phyloP scores from a whole-genome alignment of 345 rosid genomes.

The Zanthoxylum bungeanum region DNA sequence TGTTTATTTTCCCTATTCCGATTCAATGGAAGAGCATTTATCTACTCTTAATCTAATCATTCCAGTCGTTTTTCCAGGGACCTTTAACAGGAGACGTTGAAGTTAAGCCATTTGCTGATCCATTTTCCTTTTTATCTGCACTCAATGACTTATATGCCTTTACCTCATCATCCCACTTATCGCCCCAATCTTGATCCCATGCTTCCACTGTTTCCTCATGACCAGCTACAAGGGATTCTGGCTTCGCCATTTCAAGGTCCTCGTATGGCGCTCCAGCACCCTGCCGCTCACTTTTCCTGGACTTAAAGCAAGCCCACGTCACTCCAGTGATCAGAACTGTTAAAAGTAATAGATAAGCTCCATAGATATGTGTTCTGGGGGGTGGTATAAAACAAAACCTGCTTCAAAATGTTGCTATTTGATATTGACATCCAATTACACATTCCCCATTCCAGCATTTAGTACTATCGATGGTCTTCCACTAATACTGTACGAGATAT shows the following conservation, averaged over 20 bases:
- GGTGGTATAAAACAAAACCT: slow-evolving; percentile 2
- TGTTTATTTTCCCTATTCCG: not conserved
- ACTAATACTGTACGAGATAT: slow-evolving; percentile 19
- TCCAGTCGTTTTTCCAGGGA: slow-evolving; percentile 29
- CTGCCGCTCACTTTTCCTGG: slow-evolving; percentile 13
- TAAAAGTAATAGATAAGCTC: slow-evolving; percentile 30
- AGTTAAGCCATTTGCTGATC: slow-evolving; percentile 10
- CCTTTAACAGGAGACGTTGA: slow-evolving; percentile 10
- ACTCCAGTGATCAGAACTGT: slow-evolving; percentile 27
- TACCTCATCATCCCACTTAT: slow-evolving; percentile 35
- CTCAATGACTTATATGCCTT: slow-evolving; percentile 23
- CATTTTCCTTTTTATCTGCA: slow-evolving; percentile 19
- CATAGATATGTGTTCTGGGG: slow-evolving; percentile 26
- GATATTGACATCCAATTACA: slow-evolving; percentile 1
- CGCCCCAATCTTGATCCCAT: slow-evolving; percentile 40
- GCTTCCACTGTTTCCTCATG: slow-evolving; percentile 25
- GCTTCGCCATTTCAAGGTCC: slow-evolving; percentile 35
- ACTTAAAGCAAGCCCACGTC: slow-evolving; percentile 23
- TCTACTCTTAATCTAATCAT: slow-evolving; percentile 17
- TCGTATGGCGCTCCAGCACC: slow-evolving; percentile 18
- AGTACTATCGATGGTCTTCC: slow-evolving; percentile 24
- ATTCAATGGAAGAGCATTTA: not conserved
- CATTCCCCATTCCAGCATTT: slow-evolving; percentile 31
- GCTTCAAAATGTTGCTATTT: slow-evolving; percentile 3
- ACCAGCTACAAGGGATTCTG: slow-evolving; percentile 2